These are phyloP conservation scores for Cyberlindnera americana DNA, from an alignment of 805 yeast species.

Conservation along the genomic window DNA sequence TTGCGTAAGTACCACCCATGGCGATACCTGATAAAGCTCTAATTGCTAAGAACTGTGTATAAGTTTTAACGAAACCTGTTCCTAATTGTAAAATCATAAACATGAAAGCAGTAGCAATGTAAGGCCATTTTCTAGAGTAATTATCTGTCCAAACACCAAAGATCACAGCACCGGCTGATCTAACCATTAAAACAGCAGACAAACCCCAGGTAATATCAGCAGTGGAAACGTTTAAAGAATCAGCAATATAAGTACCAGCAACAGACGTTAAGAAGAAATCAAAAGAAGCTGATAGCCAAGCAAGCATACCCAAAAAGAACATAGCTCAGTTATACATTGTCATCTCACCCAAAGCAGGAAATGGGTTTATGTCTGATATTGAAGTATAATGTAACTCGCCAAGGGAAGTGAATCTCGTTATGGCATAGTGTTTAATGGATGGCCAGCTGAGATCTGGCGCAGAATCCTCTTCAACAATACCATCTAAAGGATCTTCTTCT, in stretches of 20 bases:
- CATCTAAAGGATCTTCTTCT: constrained; percentile 10
- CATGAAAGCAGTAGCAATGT: constrained; percentile 46
- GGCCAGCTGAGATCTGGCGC: constrained; percentile 13
- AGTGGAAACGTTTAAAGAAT: constrained; percentile 41
- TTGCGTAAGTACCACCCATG: constrained; percentile 50
- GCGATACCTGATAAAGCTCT: constrained; percentile 58
- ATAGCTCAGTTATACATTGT: constrained; percentile 48
- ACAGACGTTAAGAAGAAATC: constrained; percentile 66
- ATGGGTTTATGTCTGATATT: constrained; percentile 37
- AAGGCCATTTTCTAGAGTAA: constrained; percentile 68
- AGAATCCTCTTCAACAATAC: constrained; percentile 15
- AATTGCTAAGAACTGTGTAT: constrained; percentile 56
- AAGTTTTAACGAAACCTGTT: constrained; percentile 58
- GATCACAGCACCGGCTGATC: constrained; percentile 66
- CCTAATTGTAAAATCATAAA: constrained; percentile 59
- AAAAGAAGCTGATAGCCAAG: constrained; percentile 74
- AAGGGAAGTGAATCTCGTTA: constrained; percentile 27
- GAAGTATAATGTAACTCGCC: constrained; percentile 23
- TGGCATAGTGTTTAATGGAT: constrained; percentile 18
- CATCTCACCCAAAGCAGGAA: constrained; percentile 38
- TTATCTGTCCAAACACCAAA: constrained; percentile 64
- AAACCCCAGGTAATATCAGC: constrained; percentile 68
- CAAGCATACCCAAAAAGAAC: constrained; percentile 54
- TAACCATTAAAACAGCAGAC: constrained; percentile 66
- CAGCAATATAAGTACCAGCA: constrained; percentile 51